Percentiles rank a stretch among this genome's conserved stretches.
Conservation (phyloP, 306 rosid species). For the Castanopsis chinensis region DNA sequence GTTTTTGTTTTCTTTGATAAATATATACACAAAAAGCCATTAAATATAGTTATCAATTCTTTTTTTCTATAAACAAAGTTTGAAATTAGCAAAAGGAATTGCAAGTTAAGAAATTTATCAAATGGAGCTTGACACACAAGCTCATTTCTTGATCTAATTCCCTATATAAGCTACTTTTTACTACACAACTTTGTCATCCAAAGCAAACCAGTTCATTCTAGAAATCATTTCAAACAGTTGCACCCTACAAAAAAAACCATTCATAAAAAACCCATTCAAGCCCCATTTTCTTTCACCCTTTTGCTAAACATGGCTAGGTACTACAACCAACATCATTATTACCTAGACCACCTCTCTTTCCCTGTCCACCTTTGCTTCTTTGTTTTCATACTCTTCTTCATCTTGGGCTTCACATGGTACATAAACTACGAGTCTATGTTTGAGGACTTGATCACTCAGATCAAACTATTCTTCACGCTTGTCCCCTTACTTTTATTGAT, state of each 20-base stretch:
- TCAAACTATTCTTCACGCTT: constrained; percentile 55
- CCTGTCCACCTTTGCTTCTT: constrained; percentile 64
- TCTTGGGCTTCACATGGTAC: constrained; percentile 70
- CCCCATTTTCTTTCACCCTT: background rate
- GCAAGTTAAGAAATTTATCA: background rate
- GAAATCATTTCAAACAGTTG: background rate
- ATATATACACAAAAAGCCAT: background rate
- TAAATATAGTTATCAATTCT: background rate
- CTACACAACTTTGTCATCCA: constrained; percentile 4
- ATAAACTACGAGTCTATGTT: constrained; percentile 54
- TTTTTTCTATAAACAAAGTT: background rate
- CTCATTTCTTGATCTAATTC: background rate
- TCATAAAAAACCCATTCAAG: background rate
- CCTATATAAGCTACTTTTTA: constrained; percentile 26
- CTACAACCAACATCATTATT: constrained; percentile 24
- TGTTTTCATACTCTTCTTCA: constrained; percentile 39
- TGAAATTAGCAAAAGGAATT: background rate
- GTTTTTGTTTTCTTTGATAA: too few species aligned
- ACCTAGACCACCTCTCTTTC: constrained; percentile 52
- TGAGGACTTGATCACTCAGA: constrained; percentile 48
- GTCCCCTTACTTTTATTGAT: constrained; percentile 58
- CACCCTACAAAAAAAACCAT: background rate
- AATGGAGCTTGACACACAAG: background rate
- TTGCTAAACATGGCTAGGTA: constrained; percentile 44
- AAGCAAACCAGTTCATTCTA: constrained; percentile 21